A percentile compares a stretch with the other conserved stretches of the same genome.
These are phyloP conservation scores for Camillea tinctor DNA, from an alignment of 2,329 filamentous ascomycete genomes.

Conservation along the genomic window DNA sequence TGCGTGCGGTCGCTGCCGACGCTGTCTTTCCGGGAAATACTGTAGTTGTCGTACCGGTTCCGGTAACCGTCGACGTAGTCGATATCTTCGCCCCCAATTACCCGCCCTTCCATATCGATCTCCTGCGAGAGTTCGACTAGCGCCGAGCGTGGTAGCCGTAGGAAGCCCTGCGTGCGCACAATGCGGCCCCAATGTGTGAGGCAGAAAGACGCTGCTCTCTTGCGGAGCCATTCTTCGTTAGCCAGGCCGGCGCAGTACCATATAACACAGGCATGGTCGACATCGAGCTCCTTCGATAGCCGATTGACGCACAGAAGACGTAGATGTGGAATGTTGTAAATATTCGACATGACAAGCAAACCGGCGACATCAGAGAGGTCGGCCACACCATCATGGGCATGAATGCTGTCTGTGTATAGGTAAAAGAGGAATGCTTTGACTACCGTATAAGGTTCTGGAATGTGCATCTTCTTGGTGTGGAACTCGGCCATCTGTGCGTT, in stretches of 20 bases:
- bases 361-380: constrained; percentile 85
- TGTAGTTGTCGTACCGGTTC: constrained; percentile 42
- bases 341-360: constrained; percentile 94
- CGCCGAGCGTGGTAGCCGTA: constrained; percentile 72
- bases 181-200: constrained; percentile 93
- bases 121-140: constrained; percentile 92
- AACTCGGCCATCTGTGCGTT: constrained; percentile 95
- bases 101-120: constrained; percentile 87
- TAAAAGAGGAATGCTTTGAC: constrained; percentile 96
- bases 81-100: constrained; percentile 84
- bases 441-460: constrained; percentile 91
- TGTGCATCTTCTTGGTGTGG: constrained; percentile 96
- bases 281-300: constrained; percentile 84
- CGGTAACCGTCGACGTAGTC: constrained; percentile 54
- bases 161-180: constrained; percentile 84
- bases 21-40: constrained; percentile 54
- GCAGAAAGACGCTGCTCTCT: constrained; percentile 83
- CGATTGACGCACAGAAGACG: constrained; percentile 89
- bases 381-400: constrained; percentile 69
- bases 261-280: constrained; percentile 91
- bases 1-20: constrained; percentile 59
- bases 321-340: constrained; percentile 94
- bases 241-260: constrained; percentile 93
- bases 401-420: constrained; percentile 92
- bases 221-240: constrained; percentile 89